Evolutionary conservation across 768 basidiomycete genomes (phyloP), one percentile per base, ranked within the genome.

Genomic region (Termitomyces sp.): DNA sequence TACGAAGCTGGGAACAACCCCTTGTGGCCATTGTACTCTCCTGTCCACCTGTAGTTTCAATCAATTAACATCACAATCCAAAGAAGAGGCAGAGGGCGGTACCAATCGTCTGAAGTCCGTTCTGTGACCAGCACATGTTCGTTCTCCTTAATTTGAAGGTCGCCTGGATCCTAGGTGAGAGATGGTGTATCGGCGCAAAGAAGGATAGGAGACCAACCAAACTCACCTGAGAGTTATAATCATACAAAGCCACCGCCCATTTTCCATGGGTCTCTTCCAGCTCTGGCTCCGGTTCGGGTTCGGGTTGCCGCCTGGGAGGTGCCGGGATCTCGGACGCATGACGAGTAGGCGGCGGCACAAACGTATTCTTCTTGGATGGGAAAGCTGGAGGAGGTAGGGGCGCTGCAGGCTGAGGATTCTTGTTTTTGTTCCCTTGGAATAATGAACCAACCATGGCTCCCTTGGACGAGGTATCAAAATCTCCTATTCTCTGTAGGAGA

Each of bases 161-260:
- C 90, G 6, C 77, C 84, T 17, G 83, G 66, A 57, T 90, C 89
- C 89, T 91, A 54, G 34, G 52, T 0, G 42, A 37, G 5, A 19
- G 32, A 21, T 0, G 12, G 8, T 5, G 12, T 38, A 45, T 26
- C 7, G 34, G 9, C 8, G 9, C 30, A 24, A 38, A 14, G n/a
- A 17, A 6, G 11, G 10, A 32, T 12, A 2, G 12, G 1, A 51
- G 24, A 41, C 1, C 10, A 10, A 11, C 4, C 0, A 19, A 32
- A 45, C 57, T 40, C 60, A 90, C 89, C 62, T 73, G 72, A 49
- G 88, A 84, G 42, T 71, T 71, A 71, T 88, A 92, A 57, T 88
- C 88, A 63, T 91, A 92, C 67, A 89, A 61, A 5, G 75, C 90
- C 62, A 90, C 83, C 15, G 81, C 88, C 90, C 90, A 92, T 58